Conservation (phyloP, 2,329 filamentous ascomycete genomes). For the Ilyonectria robusta region DNA sequence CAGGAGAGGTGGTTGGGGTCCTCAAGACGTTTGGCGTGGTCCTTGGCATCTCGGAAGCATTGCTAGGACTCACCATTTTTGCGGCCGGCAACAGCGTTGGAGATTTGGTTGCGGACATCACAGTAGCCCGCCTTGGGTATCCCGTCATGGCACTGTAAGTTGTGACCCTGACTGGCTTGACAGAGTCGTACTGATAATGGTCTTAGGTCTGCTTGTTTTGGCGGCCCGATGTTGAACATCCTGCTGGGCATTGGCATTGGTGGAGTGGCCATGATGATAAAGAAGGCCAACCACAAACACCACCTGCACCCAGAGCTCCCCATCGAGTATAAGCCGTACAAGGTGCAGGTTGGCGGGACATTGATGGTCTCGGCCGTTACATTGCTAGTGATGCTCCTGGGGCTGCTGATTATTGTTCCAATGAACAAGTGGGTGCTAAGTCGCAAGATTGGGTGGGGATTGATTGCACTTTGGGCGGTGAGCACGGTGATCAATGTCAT, state of each 20-base stretch:
- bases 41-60: conserved; percentile 92
- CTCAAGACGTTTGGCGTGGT: conserved; percentile 95
- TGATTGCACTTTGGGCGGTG: conserved; percentile 85
- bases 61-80: conserved; percentile 95
- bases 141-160: conserved; percentile 91
- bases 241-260: conserved; percentile 93
- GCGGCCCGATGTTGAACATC: conserved; percentile 98
- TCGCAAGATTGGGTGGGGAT: conserved; percentile 82
- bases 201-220: conserved; percentile 88
- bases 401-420: conserved; percentile 85
- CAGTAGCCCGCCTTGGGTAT: conserved; percentile 91
- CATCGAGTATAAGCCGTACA: conserved; percentile 81
- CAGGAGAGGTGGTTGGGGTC: conserved; percentile 94
- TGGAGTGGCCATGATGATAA: conserved; percentile 88
- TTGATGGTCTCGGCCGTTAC: conserved; percentile 89
- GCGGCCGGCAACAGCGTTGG: conserved; percentile 96
- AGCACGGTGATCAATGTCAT: conserved; percentile 87
- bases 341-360: conserved; percentile 87
- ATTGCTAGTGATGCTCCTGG: conserved; percentile 83
- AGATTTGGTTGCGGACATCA: conserved; percentile 94
- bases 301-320: conserved; percentile 76
- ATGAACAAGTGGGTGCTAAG: conserved; percentile 90
- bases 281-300: conserved; percentile 75
- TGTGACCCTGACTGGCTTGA: not conserved
- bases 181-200: conserved; percentile 14